Evolutionary conservation across 148 eudicot genomes (phyloP).

Genomic region (Amaranthus hypochondriacus): DNA sequence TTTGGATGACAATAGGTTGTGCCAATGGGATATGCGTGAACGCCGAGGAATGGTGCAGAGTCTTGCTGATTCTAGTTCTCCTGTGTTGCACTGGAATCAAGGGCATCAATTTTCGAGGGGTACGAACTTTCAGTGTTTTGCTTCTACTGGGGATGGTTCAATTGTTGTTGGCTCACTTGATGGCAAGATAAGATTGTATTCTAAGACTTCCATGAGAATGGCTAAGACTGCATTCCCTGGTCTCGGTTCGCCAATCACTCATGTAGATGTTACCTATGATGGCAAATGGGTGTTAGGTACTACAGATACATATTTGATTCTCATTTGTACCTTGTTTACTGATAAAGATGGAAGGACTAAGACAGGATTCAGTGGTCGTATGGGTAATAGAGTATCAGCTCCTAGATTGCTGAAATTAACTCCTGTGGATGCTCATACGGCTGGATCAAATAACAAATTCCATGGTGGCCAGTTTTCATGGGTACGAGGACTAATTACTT

Average conservation of each 20-base stretch:
- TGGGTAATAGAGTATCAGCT: constrained; percentile 86
- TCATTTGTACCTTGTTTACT: constrained; percentile 82
- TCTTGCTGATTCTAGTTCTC: constrained; percentile 40
- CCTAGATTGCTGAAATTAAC: constrained; percentile 85
- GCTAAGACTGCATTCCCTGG: constrained; percentile 99
- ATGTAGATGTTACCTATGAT: constrained; percentile 95
- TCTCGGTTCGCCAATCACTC: constrained; percentile 82
- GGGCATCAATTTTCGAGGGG: constrained; percentile 93
- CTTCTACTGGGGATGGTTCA: constrained; percentile 92
- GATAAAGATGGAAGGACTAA: constrained; percentile 92
- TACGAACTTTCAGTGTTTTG: constrained; percentile 93
- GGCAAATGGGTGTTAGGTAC: constrained; percentile 98
- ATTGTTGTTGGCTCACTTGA: constrained; percentile 94
- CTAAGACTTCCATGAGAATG: constrained; percentile 85
- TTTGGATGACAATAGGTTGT: constrained; percentile 78
- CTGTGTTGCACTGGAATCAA: constrained; percentile 84
- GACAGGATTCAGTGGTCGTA: constrained; percentile 80
- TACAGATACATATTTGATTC: constrained; percentile 74
- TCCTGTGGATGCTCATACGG: constrained; percentile 87
- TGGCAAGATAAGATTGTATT: constrained; percentile 92
- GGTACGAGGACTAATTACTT: constrained; percentile 40
- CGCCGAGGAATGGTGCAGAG: constrained; percentile 68
- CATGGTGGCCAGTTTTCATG: constrained; percentile 93
- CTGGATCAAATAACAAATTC: constrained; percentile 61
- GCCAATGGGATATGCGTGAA: constrained; percentile 99